Base-by-base conservation (phyloP, 228 moss, liverwort and hornwort genomes). In the Sphagnum magellanicum region DNA sequence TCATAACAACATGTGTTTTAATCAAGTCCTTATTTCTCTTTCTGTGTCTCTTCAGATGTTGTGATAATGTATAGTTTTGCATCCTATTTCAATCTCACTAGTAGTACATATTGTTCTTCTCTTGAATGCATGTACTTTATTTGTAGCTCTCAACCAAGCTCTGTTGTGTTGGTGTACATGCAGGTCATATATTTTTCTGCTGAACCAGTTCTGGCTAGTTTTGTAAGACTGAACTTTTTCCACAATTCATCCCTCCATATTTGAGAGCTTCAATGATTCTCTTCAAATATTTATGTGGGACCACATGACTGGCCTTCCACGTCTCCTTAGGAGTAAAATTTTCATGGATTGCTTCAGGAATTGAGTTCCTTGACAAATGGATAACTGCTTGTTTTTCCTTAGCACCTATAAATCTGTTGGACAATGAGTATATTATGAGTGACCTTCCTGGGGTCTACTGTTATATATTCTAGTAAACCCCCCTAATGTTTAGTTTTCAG, bases 101-200 rank as follows among this genome's bases (percentile, higher is more conserved):
- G 7, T 8, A 48, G 32, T 67, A 32, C 47, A 51, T 32, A 32
- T 68, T 47, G 62, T 49, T 47, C 64, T 67, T 5, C 17, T 49
- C 51, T 48, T 6, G 7, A 57, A 5, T 53, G 53, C 16, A 16
- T 15, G 5, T 9, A 10, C 7, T 49, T 49, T 32, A 32, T 17
- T 14, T 10, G 49, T 68, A 0, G 4, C 6, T 65, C 65, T 52
- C 50, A 68, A 63, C 57, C 48, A 16, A 55, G 61, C 8, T 11
- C 47, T 32, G 32, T 32, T 70, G 8, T 74, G 51, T 62, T 69
- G 60, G 8, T 59, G 49, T 8, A 15, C 71, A 68, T 32, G 94
- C 98, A 94, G 98, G 98, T 94, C 98, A 98, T 98, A 94, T 94
- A 94, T 94, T 94, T 81, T 70, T 12, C 67, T 59, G 68, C 58